These are phyloP conservation scores for Naegleria fowleri DNA, from an alignment of 208 protist species.

Conservation along the genomic window DNA sequence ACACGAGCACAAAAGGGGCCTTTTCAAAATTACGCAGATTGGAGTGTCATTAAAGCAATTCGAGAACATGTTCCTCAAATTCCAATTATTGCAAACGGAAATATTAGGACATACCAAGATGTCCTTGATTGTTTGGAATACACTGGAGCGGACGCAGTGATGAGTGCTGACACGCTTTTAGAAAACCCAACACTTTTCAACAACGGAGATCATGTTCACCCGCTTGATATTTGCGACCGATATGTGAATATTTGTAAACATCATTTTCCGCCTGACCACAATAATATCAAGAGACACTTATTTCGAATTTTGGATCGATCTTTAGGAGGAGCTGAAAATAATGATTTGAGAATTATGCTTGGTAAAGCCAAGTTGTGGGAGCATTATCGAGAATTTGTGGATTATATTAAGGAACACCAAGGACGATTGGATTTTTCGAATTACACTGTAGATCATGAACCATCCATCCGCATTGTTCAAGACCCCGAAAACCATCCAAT, in stretches of 20 bases:
- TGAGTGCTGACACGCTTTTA: constrained; percentile 76
- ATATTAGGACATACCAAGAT: constrained; percentile 64
- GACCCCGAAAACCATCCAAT: background rate
- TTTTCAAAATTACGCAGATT: constrained; percentile 53
- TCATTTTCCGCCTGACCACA: background rate
- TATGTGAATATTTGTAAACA: background rate
- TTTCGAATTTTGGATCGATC: background rate
- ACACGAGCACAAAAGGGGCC: constrained; percentile 64
- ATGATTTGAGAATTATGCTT: background rate
- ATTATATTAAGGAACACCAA: background rate
- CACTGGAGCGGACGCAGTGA: constrained; percentile 66
- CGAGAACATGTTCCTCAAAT: constrained; percentile 50
- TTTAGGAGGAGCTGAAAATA: background rate
- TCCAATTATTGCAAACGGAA: constrained; percentile 76
- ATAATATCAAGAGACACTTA: background rate
- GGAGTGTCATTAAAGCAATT: constrained; percentile 58
- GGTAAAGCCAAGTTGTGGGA: background rate
- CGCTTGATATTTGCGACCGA: background rate
- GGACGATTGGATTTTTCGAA: background rate
- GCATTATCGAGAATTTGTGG: background rate
- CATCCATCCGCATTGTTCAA: background rate
- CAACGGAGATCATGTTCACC: background rate
- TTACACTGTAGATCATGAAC: background rate
- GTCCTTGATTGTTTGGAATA: constrained; percentile 46
- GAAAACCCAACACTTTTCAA: constrained; percentile 69